Percentiles rank a stretch among this genome's conserved stretches.
phyloP scores from a whole-genome alignment of 495 filamentous ascomycete genomes.

The Talaromyces adpressus region DNA sequence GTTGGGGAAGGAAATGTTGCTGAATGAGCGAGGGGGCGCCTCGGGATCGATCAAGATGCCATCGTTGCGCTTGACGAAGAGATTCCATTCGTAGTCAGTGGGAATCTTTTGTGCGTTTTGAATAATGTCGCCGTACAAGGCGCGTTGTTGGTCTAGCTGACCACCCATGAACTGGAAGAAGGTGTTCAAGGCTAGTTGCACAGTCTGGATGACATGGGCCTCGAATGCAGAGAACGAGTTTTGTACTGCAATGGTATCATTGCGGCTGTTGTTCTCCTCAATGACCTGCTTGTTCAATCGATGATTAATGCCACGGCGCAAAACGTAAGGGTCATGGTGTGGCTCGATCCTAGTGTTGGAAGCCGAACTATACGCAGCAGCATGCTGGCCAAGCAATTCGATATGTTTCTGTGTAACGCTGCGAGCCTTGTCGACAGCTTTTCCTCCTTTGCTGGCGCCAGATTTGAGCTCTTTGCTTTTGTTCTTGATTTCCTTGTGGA shows the following conservation, averaged over 20 bases:
- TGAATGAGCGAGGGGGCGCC: conserved; percentile 60
- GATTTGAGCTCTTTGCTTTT: conserved; percentile 81
- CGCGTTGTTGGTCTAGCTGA: conserved; percentile 72
- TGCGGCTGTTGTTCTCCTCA: conserved; percentile 90
- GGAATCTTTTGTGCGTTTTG: conserved; percentile 70
- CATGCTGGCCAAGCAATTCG: conserved; percentile 80
- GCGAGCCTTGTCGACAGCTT: conserved; percentile 86
- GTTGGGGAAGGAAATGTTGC: conserved; percentile 76
- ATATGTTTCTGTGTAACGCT: conserved; percentile 88
- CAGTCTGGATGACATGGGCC: conserved; percentile 70
- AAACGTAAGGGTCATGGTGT: conserved; percentile 77
- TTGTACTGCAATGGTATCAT: conserved; percentile 84
- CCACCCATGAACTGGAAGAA: conserved; percentile 71
- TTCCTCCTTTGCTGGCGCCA: conserved; percentile 80
- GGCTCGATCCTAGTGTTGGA: conserved; percentile 57
- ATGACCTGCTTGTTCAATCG: conserved; percentile 83
- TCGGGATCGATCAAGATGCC: conserved; percentile 73
- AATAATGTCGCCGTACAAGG: conserved; percentile 78
- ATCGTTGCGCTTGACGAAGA: conserved; percentile 64
- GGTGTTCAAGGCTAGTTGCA: conserved; percentile 72
- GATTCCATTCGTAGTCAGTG: conserved; percentile 87
- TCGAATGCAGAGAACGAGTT: conserved; percentile 86
- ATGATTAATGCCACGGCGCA: conserved; percentile 73
- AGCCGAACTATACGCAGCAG: conserved; percentile 64
- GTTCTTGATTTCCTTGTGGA: conserved; percentile 93